Percentiles rank a stretch among this genome's conserved stretches.
phyloP scores from a whole-genome alignment of 495 filamentous ascomycete species.

The Neurospora intermedia region DNA sequence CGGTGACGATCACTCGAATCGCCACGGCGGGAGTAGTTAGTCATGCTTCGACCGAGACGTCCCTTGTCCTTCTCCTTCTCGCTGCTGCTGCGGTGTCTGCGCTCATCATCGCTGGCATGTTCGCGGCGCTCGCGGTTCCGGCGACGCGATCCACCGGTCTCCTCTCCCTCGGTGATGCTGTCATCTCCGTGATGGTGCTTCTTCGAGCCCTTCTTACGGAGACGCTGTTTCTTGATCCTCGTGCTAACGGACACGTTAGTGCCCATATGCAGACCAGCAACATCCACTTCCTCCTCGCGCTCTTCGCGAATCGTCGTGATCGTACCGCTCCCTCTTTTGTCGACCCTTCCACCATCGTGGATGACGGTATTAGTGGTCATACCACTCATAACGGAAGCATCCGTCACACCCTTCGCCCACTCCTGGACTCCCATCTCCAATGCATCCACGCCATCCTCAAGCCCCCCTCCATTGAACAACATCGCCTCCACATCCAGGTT shows the following conservation, averaged over 20 bases:
- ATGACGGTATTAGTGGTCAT: not conserved
- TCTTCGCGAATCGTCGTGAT: constrained; percentile 12
- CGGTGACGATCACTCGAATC: constrained; percentile 14
- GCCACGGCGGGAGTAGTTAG: constrained; percentile 21
- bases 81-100: constrained; percentile 3
- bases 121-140: constrained; percentile 16
- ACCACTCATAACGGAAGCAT: constrained; percentile 23
- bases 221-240: constrained; percentile 37
- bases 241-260: constrained; percentile 29
- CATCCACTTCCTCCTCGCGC: constrained; percentile 6
- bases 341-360: constrained; percentile 17
- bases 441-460: constrained; percentile 22
- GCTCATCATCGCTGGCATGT: constrained; percentile 7
- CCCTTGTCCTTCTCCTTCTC: constrained; percentile 8
- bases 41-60: constrained; percentile 21
- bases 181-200: constrained; percentile 14
- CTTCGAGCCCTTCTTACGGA: constrained; percentile 31
- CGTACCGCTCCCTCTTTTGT: not conserved
- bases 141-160: constrained; percentile 6
- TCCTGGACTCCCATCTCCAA: constrained; percentile 28
- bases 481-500: constrained; percentile 27
- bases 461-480: constrained; percentile 22
- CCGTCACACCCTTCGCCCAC: constrained; percentile 42
- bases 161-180: constrained; percentile 6
- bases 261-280: constrained; percentile 15